Evolutionary conservation across 345 rosid species (phyloP).

Genomic region (Cardiospermum halicacabum): DNA sequence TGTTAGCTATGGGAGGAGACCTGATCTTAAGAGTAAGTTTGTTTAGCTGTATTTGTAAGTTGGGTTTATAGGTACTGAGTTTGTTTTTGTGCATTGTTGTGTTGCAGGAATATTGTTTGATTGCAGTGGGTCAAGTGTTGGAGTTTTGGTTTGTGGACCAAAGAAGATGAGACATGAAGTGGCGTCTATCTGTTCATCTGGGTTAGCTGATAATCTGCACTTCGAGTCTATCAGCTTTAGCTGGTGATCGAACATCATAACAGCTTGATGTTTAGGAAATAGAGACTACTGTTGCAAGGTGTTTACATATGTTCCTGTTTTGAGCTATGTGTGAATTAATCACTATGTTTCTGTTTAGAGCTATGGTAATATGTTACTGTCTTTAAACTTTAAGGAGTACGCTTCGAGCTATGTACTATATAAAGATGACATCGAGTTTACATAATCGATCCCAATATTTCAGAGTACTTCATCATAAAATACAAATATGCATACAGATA

Average conservation of each 20-base stretch:
- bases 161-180: constrained; percentile 62
- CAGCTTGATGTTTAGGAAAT: not conserved
- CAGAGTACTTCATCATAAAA: no score
- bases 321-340: not conserved
- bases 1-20: constrained; percentile 57
- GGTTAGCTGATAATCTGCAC: constrained; percentile 45
- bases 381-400: no score
- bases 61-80: not conserved
- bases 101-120: constrained; percentile 45
- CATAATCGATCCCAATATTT: no score
- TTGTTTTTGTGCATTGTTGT: not conserved
- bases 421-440: no score
- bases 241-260: no score
- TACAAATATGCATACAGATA: no score
- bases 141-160: constrained; percentile 74
- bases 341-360: no score
- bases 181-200: constrained; percentile 56
- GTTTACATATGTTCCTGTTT: not conserved
- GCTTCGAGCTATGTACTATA: no score
- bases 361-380: no score
- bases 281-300: not conserved
- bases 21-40: constrained; percentile 63
- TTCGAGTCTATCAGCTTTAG: constrained; percentile 76
- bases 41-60: not conserved
- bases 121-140: constrained; percentile 48